These are phyloP conservation scores for Populus tomentosa DNA, from an alignment of 441 rosid species.

Conservation along the genomic window DNA sequence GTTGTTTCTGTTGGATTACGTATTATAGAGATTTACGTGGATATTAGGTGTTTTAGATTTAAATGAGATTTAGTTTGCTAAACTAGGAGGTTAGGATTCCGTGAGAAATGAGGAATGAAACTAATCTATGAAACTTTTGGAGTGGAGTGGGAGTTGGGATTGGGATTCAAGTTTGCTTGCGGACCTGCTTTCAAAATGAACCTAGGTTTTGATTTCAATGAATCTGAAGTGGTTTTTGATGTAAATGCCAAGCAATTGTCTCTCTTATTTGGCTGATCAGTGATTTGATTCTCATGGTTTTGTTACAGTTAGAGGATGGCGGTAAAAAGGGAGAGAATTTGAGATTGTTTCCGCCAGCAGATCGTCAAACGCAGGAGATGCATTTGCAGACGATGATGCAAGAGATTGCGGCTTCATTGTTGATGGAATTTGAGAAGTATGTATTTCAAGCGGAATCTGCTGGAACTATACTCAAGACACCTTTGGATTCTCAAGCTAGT, in stretches of 20 bases:
- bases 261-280: neutral
- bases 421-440: conserved; percentile 97
- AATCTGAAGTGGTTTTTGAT: too few species aligned
- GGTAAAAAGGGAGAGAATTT: conserved; percentile 55
- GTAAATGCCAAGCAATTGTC: neutral
- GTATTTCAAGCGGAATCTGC: conserved; percentile 87
- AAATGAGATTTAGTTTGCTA: neutral
- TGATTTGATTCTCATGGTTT: neutral
- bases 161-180: neutral
- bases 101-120: neutral
- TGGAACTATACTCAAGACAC: conserved; percentile 93
- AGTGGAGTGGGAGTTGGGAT: too few species aligned
- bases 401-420: conserved; percentile 80
- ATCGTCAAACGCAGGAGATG: conserved; percentile 72
- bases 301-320: conserved; percentile 74
- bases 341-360: conserved; percentile 87
- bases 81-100: neutral
- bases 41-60: neutral
- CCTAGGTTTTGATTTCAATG: neutral
- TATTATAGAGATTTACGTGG: neutral
- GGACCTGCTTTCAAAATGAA: neutral
- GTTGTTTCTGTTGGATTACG: neutral
- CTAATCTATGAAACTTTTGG: neutral
- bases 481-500: conserved; percentile 98
- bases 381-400: conserved; percentile 98